Evolutionary conservation across 1,284 basidiomycete genomes (phyloP).

Genomic region (Boletus smithii): DNA sequence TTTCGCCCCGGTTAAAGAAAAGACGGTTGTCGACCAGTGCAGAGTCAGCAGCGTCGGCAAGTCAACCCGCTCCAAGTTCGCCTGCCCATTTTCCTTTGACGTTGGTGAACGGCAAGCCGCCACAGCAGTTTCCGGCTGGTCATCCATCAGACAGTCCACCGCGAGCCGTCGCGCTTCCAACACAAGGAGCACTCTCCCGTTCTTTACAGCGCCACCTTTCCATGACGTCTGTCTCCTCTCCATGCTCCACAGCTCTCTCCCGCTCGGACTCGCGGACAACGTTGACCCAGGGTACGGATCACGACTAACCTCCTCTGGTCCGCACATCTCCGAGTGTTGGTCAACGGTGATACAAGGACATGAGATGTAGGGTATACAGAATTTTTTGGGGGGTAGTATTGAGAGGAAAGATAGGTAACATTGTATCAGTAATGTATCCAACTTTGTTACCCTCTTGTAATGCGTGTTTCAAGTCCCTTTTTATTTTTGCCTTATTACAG

Average conservation of each 20-base stretch:
- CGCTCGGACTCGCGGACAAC: constrained; percentile 26
- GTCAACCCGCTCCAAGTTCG: constrained; percentile 4
- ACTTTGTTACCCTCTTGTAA: constrained; percentile 27
- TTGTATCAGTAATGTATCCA: constrained; percentile 29
- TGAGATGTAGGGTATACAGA: constrained; percentile 5
- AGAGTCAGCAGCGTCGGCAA: constrained; percentile 2
- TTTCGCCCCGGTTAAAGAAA: constrained; percentile 30
- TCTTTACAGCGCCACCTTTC: constrained; percentile 31
- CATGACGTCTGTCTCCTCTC: constrained; percentile 25
- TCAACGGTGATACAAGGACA: background rate
- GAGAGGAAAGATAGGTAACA: constrained; percentile 13
- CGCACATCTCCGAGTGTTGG: background rate
- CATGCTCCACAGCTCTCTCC: constrained; percentile 7
- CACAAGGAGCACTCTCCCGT: constrained; percentile 20
- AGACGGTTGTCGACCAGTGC: constrained; percentile 17
- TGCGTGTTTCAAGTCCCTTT: constrained; percentile 7
- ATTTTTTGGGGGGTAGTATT: constrained; percentile 4
- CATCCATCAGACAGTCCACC: constrained; percentile 9
- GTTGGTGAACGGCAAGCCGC: constrained; percentile 30
- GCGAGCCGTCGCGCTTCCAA: constrained; percentile 1
- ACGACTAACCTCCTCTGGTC: constrained; percentile 10
- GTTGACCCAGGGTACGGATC: constrained; percentile 18
- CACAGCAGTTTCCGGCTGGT: constrained; percentile 32
- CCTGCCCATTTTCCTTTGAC: constrained; percentile 14
- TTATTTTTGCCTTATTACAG: too few relatives aligned